These are phyloP conservation scores for Filosporella fistucella DNA, from an alignment of 495 filamentous ascomycete genomes.

Conservation along the genomic window DNA sequence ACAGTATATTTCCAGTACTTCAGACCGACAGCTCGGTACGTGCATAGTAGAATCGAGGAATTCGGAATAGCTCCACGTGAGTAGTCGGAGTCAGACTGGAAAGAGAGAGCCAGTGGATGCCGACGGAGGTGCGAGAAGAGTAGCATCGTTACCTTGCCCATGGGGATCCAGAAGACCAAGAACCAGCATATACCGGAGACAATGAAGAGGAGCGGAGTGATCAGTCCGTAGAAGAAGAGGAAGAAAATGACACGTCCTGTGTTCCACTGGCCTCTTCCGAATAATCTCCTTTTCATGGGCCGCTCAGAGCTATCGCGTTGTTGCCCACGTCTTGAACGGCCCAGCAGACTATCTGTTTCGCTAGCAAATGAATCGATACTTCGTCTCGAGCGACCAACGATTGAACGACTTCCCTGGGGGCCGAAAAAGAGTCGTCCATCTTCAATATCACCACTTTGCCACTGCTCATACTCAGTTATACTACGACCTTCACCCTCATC, in stretches of 20 bases:
- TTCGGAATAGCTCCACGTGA: conserved; percentile 65
- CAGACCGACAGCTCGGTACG: conserved; percentile 87
- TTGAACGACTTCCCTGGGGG: conserved; percentile 68
- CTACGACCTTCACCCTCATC: conserved; percentile 98
- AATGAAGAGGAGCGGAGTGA: conserved; percentile 83
- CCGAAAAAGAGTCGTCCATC: conserved; percentile 96
- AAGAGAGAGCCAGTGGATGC: conserved; percentile 88
- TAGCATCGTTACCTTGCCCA: conserved; percentile 91
- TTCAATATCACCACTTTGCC: conserved; percentile 96
- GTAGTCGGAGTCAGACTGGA: conserved; percentile 79
- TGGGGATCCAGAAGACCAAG: conserved; percentile 95
- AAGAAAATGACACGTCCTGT: conserved; percentile 93
- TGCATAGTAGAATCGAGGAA: conserved; percentile 89
- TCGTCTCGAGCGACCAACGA: conserved; percentile 82
- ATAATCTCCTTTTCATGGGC: conserved; percentile 80
- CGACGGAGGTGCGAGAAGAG: conserved; percentile 88
- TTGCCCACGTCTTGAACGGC: conserved; percentile 46
- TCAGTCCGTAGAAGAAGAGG: conserved; percentile 89
- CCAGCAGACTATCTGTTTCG: conserved; percentile 87
- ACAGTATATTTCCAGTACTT: conserved; percentile 99
- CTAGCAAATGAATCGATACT: conserved; percentile 77
- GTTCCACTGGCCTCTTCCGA: conserved; percentile 95
- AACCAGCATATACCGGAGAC: conserved; percentile 92
- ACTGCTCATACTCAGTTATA: conserved; percentile 98
- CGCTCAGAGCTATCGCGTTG: conserved; percentile 29